A percentile compares a stretch with the other conserved stretches of the same genome.
Evolutionary conservation across 2,329 filamentous ascomycete species (phyloP).

Genomic region (Fusarium globosum): DNA sequence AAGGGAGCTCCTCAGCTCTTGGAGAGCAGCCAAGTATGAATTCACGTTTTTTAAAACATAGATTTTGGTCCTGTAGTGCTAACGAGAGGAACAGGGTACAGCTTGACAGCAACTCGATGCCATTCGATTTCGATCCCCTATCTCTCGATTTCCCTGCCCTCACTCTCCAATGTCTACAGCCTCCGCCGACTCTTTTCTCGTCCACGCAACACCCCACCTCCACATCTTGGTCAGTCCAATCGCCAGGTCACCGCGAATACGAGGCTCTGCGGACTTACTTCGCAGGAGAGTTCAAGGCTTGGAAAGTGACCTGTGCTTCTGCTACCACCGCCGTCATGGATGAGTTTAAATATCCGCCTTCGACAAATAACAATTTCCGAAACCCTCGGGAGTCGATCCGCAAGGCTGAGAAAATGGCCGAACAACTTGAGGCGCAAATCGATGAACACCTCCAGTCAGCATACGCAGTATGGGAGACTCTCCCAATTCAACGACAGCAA

Average conservation of each 20-base stretch:
- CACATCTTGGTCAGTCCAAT: conserved; percentile 83
- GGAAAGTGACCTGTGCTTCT: conserved; percentile 66
- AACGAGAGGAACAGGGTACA: conserved; percentile 58
- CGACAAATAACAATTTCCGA: conserved; percentile 51
- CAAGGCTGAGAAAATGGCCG: conserved; percentile 63
- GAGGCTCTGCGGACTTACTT: conserved; percentile 77
- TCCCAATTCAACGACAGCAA: conserved; percentile 66
- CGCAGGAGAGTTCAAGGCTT: conserved; percentile 72
- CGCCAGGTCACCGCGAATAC: conserved; percentile 79
- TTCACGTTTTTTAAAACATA: neutral
- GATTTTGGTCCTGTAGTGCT: conserved; percentile 1
- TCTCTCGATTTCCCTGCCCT: conserved; percentile 87
- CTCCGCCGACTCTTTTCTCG: conserved; percentile 85
- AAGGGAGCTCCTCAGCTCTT: conserved; percentile 82
- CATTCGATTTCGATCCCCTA: conserved; percentile 86
- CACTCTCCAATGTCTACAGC: conserved; percentile 81
- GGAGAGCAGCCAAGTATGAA: conserved; percentile 83
- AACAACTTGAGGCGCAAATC: conserved; percentile 74
- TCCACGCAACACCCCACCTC: conserved; percentile 81
- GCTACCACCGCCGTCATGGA: conserved; percentile 62
- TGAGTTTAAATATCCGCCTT: conserved; percentile 62
- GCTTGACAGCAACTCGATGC: conserved; percentile 65
- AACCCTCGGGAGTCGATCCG: conserved; percentile 60
- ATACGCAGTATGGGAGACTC: conserved; percentile 78
- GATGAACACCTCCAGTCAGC: conserved; percentile 80